Evolutionary conservation across 306 rosid species (phyloP).

Genomic region (Prunus salicina): DNA sequence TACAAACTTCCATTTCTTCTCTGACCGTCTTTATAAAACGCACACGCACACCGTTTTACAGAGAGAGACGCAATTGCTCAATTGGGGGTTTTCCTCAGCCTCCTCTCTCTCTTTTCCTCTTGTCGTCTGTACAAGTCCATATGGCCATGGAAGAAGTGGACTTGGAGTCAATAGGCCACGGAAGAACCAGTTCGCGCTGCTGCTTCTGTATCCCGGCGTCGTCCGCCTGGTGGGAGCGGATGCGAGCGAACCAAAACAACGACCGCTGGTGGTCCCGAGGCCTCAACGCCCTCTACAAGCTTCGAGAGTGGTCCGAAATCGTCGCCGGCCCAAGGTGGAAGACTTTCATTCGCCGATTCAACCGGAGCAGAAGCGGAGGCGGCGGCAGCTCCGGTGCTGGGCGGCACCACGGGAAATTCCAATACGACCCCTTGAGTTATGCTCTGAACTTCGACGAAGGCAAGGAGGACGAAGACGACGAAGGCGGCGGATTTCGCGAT

Average conservation of each 20-base stretch:
- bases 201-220: conserved; percentile 58
- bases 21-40: not conserved
- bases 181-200: conserved; percentile 39
- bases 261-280: conserved; percentile 75
- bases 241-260: conserved; percentile 32
- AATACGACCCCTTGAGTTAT: conserved; percentile 85
- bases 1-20: not conserved
- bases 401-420: conserved; percentile 58
- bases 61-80: not conserved
- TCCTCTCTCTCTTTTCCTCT: no score
- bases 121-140: not conserved
- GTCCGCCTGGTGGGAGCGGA: conserved; percentile 71
- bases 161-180: conserved; percentile 36
- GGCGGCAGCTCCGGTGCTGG: not conserved
- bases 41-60: not conserved
- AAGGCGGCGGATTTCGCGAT: conserved; percentile 35
- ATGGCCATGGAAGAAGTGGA: conserved; percentile 26
- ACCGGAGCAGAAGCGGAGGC: conserved; percentile 39
- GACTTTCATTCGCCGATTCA: conserved; percentile 79
- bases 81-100: not conserved
- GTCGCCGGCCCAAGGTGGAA: conserved; percentile 97
- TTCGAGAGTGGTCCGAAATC: conserved; percentile 90
- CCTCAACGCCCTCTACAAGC: conserved; percentile 50
- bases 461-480: conserved; percentile 39
- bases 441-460: conserved; percentile 90